A percentile compares a stretch with the other conserved stretches of the same genome.
Conservation (phyloP, 805 yeast species). For the Kluyveromyces nonfermentans region DNA sequence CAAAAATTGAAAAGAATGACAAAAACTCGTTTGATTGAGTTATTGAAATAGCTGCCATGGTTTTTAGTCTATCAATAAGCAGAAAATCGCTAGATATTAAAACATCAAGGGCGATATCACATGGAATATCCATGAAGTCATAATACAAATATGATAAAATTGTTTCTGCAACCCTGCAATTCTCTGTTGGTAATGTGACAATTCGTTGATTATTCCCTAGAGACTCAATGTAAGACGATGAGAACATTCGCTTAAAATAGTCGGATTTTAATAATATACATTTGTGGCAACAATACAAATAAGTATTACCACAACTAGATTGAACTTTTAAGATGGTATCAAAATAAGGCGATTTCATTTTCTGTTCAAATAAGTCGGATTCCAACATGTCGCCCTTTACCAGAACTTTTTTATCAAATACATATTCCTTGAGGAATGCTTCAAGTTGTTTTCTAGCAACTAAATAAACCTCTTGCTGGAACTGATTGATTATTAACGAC, state of each 20-base stretch:
- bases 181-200: constrained; percentile 16
- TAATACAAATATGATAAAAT: constrained; percentile 48
- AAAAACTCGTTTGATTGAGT: constrained; percentile 27
- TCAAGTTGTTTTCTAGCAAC: constrained; percentile 20
- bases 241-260: constrained; percentile 56
- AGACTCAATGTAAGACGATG: constrained; percentile 38
- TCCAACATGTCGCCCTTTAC: constrained; percentile 1
- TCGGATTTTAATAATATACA: constrained; percentile 52
- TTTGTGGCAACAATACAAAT: constrained; percentile 54
- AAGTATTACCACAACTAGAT: constrained; percentile 17
- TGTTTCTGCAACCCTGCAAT: constrained; percentile 37
- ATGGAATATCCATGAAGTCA: constrained; percentile 47
- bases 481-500: constrained; percentile 27
- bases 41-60: constrained; percentile 44
- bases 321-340: constrained; percentile 39
- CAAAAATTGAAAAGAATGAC: constrained; percentile 37
- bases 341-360: constrained; percentile 26
- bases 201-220: constrained; percentile 15
- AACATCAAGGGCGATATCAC: constrained; percentile 43
- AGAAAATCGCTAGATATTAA: constrained; percentile 48
- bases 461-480: constrained; percentile 25
- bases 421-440: constrained; percentile 18
- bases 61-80: constrained; percentile 52
- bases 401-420: constrained; percentile 7
- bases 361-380: not conserved